phyloP scores from a whole-genome alignment of 805 yeast species.

The Myxozyma sirexii region DNA sequence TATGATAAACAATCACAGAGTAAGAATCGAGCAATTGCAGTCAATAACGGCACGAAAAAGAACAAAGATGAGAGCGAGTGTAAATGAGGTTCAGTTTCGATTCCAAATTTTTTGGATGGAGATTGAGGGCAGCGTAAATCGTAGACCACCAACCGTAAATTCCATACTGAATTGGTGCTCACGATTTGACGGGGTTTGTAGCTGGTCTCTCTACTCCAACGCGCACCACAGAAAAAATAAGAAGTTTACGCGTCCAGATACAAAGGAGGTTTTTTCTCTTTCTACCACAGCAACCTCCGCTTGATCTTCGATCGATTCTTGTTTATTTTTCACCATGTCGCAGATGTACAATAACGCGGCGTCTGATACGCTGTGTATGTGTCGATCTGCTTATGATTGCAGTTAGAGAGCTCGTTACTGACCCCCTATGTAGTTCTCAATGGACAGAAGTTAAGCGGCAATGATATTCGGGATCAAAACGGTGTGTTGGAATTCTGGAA shows the following conservation, averaged over 20 bases:
- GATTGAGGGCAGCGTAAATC: conserved; percentile 1
- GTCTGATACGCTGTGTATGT: conserved; percentile 80
- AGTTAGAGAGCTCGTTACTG: no score
- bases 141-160: background rate
- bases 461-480: conserved; percentile 93
- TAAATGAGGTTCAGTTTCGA: background rate
- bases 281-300: background rate
- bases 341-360: conserved; percentile 77
- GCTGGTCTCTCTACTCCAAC: background rate
- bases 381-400: background rate
- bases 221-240: conserved; percentile 8
- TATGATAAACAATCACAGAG: background rate
- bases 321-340: conserved; percentile 45
- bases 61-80: background rate
- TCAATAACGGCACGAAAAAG: background rate
- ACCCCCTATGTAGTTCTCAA: conserved; percentile 61
- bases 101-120: background rate
- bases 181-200: background rate
- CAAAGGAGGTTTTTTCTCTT: conserved; percentile 1
- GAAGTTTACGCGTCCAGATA: conserved; percentile 11
- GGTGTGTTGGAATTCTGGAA: conserved; percentile 44
- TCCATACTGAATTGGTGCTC: no score
- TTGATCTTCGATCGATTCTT: background rate
- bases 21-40: background rate
- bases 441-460: conserved; percentile 94